Evolutionary conservation across 768 basidiomycete genomes (phyloP).

Genomic region (Mycena alexandri): DNA sequence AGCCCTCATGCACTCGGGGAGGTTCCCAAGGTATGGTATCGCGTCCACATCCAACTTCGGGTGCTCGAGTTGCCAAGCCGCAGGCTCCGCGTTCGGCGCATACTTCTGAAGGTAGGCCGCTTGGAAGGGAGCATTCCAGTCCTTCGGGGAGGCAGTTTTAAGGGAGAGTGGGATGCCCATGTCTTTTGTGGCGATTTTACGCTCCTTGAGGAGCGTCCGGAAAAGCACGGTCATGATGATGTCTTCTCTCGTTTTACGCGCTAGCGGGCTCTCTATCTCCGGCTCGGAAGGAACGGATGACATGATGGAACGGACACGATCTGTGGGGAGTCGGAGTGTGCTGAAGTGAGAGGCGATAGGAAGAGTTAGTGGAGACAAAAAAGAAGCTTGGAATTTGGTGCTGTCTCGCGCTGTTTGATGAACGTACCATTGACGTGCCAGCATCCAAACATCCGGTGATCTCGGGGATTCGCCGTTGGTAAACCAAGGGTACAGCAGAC

Average conservation of each 20-base stretch:
- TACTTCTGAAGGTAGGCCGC: not conserved
- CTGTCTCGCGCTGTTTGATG: no score
- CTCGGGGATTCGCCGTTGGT: no score
- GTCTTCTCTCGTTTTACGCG: not conserved
- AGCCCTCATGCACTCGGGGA: not conserved
- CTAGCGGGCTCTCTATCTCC: no score
- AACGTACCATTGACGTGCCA: no score
- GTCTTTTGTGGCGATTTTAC: slow-evolving; percentile 7
- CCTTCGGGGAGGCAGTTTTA: not conserved
- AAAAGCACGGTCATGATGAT: slow-evolving; percentile 4
- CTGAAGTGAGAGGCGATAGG: no score
- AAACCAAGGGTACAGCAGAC: no score
- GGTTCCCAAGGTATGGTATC: not conserved
- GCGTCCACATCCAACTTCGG: slow-evolving; percentile 4
- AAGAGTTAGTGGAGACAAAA: no score
- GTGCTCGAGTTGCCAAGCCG: slow-evolving; percentile 9
- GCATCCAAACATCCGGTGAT: no score
- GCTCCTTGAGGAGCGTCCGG: not conserved
- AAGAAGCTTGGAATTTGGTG: no score
- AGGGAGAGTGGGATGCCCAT: slow-evolving; percentile 20
- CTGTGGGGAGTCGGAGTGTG: no score
- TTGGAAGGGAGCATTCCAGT: slow-evolving; percentile 27
- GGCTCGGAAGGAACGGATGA: no score
- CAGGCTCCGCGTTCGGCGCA: slow-evolving; percentile 9
- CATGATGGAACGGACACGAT: no score